Evolutionary conservation across 1,139 yeast species (phyloP).

Genomic region (Yamadazyma atlantica): DNA sequence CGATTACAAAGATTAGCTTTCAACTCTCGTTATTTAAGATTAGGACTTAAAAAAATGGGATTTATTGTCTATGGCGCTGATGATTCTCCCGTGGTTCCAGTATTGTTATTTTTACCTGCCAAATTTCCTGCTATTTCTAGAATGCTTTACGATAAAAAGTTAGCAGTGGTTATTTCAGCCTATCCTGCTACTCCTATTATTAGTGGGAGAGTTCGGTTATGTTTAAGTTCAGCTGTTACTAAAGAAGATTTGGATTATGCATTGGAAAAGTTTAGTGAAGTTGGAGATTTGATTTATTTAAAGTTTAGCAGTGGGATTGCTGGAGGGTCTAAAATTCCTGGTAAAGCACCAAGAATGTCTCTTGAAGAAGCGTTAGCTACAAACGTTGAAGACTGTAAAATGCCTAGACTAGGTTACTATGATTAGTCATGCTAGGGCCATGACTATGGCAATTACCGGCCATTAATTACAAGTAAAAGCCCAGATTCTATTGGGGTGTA

Average conservation of each 20-base stretch:
- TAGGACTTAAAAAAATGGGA: conserved; percentile 89
- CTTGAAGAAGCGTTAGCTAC: conserved; percentile 73
- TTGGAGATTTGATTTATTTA: conserved; percentile 76
- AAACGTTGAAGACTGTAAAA: conserved; percentile 71
- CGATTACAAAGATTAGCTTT: conserved; percentile 92
- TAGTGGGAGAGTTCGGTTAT: conserved; percentile 86
- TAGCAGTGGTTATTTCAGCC: conserved; percentile 95
- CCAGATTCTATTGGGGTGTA: no score
- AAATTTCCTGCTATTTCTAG: conserved; percentile 94
- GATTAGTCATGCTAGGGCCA: no score
- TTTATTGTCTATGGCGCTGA: conserved; percentile 93
- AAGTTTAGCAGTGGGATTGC: conserved; percentile 79
- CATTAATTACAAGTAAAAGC: no score
- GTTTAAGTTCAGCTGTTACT: conserved; percentile 89
- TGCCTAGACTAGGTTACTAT: conserved; percentile 13
- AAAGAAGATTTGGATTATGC: conserved; percentile 90
- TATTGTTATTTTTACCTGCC: conserved; percentile 83
- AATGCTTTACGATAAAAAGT: conserved; percentile 70
- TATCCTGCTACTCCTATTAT: conserved; percentile 97
- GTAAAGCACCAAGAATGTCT: conserved; percentile 71
- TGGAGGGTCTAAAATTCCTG: conserved; percentile 58
- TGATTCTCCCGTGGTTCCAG: conserved; percentile 94
- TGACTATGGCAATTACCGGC: no score
- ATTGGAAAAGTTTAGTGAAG: conserved; percentile 67
- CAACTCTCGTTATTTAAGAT: conserved; percentile 87